Evolutionary conservation across 2,329 filamentous ascomycete genomes (phyloP).

Genomic region (Lasiodiplodia sp.): DNA sequence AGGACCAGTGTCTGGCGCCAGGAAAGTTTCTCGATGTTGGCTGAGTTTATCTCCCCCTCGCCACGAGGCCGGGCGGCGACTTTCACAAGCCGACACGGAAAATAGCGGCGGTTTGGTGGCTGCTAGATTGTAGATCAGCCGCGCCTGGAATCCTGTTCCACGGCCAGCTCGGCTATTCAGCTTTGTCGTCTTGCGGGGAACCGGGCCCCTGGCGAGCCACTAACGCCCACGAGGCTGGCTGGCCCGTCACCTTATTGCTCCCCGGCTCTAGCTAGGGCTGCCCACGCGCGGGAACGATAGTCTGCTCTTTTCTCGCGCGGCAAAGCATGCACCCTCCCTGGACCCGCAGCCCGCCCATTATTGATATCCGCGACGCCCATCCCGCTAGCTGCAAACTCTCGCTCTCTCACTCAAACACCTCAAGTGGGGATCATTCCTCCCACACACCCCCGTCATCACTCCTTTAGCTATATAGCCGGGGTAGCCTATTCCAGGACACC

Average conservation of each 20-base stretch:
- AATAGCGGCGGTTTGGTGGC: neutral
- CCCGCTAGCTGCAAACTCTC: neutral
- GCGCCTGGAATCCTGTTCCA: neutral
- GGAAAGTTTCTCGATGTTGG: no score
- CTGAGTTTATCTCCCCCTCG: no score
- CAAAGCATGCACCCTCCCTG: neutral
- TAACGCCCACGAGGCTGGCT: neutral
- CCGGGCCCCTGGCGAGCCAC: neutral
- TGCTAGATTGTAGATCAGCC: conserved; percentile 18
- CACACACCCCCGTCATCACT: neutral
- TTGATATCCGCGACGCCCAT: conserved; percentile 8
- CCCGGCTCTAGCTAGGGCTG: neutral
- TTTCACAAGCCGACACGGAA: neutral
- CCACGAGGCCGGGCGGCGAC: no score
- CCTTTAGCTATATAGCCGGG: neutral
- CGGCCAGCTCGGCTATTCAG: conserved; percentile 10
- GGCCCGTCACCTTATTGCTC: conserved; percentile 9
- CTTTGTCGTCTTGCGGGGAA: conserved; percentile 10
- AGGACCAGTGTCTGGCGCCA: no score
- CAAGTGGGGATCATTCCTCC: neutral
- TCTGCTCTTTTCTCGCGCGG: neutral
- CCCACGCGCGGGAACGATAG: neutral
- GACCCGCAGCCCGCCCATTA: neutral
- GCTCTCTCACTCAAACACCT: neutral
- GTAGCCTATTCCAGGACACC: neutral